These are phyloP conservation scores for Coemansia sp. DNA, from an alignment of 192 early-diverging fungal genomes.

Conservation along the genomic window DNA sequence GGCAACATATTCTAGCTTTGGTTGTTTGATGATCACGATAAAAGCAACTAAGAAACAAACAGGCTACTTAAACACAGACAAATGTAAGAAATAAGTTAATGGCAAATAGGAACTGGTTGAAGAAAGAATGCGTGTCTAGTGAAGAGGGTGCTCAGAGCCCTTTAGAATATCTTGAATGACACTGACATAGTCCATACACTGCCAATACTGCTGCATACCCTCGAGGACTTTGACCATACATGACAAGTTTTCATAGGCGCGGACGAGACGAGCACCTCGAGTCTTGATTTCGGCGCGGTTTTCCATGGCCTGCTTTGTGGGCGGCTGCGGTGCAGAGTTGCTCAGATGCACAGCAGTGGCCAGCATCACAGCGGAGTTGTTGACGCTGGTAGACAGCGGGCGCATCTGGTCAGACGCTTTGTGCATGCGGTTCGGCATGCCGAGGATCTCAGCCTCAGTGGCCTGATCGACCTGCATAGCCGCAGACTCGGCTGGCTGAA, in stretches of 20 bases:
- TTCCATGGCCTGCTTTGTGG: constrained; percentile 12
- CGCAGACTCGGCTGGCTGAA: not conserved
- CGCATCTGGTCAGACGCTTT: constrained; percentile 35
- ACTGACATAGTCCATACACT: constrained; percentile 55
- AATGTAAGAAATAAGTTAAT: too few species aligned
- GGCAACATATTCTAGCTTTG: too few species aligned
- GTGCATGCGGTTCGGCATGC: constrained; percentile 11
- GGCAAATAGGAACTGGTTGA: too few species aligned
- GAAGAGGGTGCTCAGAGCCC: constrained; percentile 45
- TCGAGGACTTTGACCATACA: constrained; percentile 56
- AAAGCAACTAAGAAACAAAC: too few species aligned
- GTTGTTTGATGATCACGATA: too few species aligned
- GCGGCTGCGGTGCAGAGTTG: constrained; percentile 22
- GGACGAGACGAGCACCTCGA: constrained; percentile 32
- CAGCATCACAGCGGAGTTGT: constrained; percentile 47
- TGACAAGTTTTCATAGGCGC: constrained; percentile 52
- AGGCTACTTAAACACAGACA: too few species aligned
- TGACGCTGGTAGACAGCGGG: constrained; percentile 47
- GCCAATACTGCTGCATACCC: constrained; percentile 58
- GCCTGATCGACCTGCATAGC: constrained; percentile 9
- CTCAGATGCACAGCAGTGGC: constrained; percentile 37
- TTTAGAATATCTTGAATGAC: constrained; percentile 44
- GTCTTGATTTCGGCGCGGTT: constrained; percentile 33
- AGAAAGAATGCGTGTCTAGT: constrained; percentile 6
- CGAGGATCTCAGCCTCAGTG: not conserved